Evolutionary conservation across 2,329 filamentous ascomycete species (phyloP).

Genomic region (Sclerotinia glacialis): DNA sequence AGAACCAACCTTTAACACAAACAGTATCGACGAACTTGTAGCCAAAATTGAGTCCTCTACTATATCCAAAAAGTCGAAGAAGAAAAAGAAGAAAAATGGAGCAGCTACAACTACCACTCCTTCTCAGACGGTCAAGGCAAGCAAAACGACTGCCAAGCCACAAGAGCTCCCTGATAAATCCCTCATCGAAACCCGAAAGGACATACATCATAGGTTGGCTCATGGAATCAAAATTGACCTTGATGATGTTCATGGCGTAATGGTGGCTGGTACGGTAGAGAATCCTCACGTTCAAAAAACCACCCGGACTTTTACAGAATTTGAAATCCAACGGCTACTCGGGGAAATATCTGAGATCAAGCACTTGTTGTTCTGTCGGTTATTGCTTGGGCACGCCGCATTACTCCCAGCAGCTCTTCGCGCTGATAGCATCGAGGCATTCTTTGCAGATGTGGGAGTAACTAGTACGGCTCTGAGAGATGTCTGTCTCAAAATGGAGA

Average conservation of each 20-base stretch:
- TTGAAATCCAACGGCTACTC: constrained; percentile 45
- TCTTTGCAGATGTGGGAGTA: constrained; percentile 45
- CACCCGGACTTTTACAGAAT: constrained; percentile 43
- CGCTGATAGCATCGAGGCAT: constrained; percentile 46
- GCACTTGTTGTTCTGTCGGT: constrained; percentile 48
- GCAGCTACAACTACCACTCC: constrained; percentile 8
- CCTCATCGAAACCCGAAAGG: constrained; percentile 45
- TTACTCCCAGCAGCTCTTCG: constrained; percentile 47
- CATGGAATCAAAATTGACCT: constrained; percentile 43
- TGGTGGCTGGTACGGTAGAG: constrained; percentile 40
- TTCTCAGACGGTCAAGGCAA: constrained; percentile 18
- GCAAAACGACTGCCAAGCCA: constrained; percentile 1
- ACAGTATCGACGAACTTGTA: background rate
- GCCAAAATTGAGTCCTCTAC: constrained; percentile 7
- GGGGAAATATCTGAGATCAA: constrained; percentile 50
- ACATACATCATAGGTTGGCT: constrained; percentile 44
- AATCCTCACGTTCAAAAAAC: constrained; percentile 29
- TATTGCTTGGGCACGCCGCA: constrained; percentile 46
- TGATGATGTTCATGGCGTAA: constrained; percentile 38
- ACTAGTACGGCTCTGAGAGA: constrained; percentile 46
- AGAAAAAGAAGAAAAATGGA: constrained; percentile 41
- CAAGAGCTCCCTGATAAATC: constrained; percentile 40
- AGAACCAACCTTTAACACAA: background rate
- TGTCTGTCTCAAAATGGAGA: constrained; percentile 48
- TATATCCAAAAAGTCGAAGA: constrained; percentile 27